Base-by-base conservation (phyloP, 1,284 basidiomycete genomes). In the Ustilago tritici region DNA sequence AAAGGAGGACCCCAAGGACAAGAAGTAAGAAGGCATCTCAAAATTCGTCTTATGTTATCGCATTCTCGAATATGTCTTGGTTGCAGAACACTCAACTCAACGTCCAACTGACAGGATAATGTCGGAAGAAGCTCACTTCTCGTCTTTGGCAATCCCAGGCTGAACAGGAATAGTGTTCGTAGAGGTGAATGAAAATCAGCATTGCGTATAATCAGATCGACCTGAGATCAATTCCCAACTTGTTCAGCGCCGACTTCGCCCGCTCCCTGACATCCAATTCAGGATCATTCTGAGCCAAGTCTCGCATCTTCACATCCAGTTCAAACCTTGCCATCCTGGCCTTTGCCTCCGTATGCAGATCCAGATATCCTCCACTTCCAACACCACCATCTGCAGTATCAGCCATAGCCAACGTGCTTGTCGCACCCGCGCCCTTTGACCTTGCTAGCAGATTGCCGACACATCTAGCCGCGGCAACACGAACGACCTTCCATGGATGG, bases 1-100 rank as follows among this genome's bases (percentile, higher is more conserved):
- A 58, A 83, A 84, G 78, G 85, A 87, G 70, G 81, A 80, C n/a
- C 70, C 83, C 38, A 86, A 87, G 76, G 66, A 83, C 41, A 82
- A 85, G 76, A 81, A 84, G 77, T 83, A 79, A 43, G 23, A 52
- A 17, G 31, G 8, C 32, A 58, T 40, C 14, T 23, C 8, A 23
- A 38, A 5, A n/a, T 19, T 19, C 43, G n/a, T 40, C 19, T 8
- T 12, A 28, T 50, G 28, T 12, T 50, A 15, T 50, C 31, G 23
- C 49, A 50, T 28, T 8, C n/a, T 50, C 12, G 49, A 50, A 50
- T 50, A 34, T n/a, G 19, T 19, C 3, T 19, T 46, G 43, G 7
- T 46, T 19, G 8, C 43, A 46, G 43, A 46, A 46, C 43, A 50
- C 12, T 14, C 49, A 23, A 10, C 31, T 7, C 4, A n/a, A 12